Percentiles rank a stretch among this genome's conserved stretches.
Evolutionary conservation across 106 monocot genomes (phyloP).

Genomic region (Platanthera guangdongensis): DNA sequence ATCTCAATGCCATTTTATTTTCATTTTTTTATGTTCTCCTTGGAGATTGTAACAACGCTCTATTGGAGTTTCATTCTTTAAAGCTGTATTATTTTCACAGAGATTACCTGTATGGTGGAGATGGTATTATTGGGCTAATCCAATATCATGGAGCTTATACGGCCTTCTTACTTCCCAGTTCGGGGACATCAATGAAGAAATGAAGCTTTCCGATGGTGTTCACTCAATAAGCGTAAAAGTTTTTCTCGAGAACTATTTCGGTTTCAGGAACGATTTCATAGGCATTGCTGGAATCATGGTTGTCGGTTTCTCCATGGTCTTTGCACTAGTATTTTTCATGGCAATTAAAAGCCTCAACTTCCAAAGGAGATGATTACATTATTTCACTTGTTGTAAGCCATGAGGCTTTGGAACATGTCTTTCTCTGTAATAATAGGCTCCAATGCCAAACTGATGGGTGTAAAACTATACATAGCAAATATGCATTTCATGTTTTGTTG

Average conservation of each 20-base stretch:
- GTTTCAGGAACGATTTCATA: constrained; percentile 71
- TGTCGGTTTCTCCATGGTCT: constrained; percentile 60
- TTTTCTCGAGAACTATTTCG: constrained; percentile 67
- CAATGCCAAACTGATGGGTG: background rate
- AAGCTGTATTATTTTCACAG: constrained; percentile 28
- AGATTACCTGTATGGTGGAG: constrained; percentile 95
- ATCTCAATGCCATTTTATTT: background rate
- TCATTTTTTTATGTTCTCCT: background rate
- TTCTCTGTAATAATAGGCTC: background rate
- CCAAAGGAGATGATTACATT: constrained; percentile 56
- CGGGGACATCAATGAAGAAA: constrained; percentile 48
- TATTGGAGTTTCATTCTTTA: background rate
- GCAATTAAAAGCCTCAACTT: constrained; percentile 83
- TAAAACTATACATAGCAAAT: background rate
- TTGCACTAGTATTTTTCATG: constrained; percentile 75
- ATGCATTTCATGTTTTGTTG: background rate
- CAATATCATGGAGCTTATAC: constrained; percentile 85
- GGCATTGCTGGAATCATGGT: constrained; percentile 72
- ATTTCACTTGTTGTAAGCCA: too few relatives aligned
- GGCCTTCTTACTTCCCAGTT: constrained; percentile 93
- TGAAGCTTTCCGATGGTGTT: constrained; percentile 70
- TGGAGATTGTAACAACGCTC: background rate
- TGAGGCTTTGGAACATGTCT: background rate
- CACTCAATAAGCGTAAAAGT: constrained; percentile 32
- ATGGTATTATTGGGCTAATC: constrained; percentile 99